A percentile compares a stretch with the other conserved stretches of the same genome.
phyloP scores from a whole-genome alignment of 2,329 filamentous ascomycete genomes.

The Ceratocystis diversiconidia region DNA sequence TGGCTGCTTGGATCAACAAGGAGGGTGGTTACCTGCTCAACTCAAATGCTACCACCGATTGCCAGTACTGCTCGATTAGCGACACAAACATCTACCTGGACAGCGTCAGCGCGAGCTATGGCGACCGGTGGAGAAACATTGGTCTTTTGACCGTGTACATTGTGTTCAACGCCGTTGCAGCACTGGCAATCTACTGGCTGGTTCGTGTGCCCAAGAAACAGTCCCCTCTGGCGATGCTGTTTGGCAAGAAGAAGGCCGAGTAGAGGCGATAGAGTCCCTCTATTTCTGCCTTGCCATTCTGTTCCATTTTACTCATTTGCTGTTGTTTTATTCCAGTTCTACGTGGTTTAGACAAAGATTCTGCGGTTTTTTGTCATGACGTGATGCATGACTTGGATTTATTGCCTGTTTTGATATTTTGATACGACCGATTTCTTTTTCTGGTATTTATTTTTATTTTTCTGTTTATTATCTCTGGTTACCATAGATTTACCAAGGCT shows the following conservation, averaged over 20 bases:
- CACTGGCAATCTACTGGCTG: conserved; percentile 43
- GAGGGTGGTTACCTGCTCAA: conserved; percentile 43
- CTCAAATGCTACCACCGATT: conserved; percentile 32
- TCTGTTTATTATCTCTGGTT: conserved; percentile 4
- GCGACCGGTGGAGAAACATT: conserved; percentile 53
- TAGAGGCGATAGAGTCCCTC: conserved; percentile 10
- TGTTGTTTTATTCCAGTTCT: not conserved
- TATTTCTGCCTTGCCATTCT: not conserved
- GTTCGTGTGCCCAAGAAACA: conserved; percentile 33
- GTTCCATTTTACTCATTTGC: not conserved
- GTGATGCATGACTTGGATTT: not conserved
- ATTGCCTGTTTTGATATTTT: conserved; percentile 10
- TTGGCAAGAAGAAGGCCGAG: conserved; percentile 26
- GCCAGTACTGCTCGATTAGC: conserved; percentile 40
- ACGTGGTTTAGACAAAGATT: conserved; percentile 1
- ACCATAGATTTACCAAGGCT: conserved; percentile 4
- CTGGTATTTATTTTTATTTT: conserved; percentile 9
- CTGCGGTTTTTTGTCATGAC: not conserved
- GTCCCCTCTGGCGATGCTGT: conserved; percentile 17
- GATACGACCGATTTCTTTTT: conserved; percentile 5
- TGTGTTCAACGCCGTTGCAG: conserved; percentile 42
- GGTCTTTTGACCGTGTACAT: conserved; percentile 48
- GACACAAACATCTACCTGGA: conserved; percentile 40
- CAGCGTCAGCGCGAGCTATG: conserved; percentile 37
- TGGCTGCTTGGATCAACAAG: conserved; percentile 34